Conservation (phyloP, 768 basidiomycete species). For the Macrolepiota fuliginosa region DNA sequence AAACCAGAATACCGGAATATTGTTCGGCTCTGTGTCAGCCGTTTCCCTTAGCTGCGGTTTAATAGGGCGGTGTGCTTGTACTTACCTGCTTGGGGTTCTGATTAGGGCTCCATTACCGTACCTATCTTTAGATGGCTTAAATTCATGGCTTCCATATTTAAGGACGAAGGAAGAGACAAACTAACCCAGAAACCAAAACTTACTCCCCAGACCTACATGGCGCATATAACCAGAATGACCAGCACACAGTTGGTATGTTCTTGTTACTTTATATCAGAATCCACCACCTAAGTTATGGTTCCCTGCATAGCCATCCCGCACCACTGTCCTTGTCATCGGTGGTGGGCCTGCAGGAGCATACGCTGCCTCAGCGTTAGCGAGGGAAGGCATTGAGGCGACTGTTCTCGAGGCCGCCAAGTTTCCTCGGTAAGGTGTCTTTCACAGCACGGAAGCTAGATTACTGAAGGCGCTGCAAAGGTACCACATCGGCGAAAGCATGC, state of each 20-base stretch:
- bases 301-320: conserved; percentile 16
- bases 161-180: not conserved
- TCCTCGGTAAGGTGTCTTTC: conserved; percentile 26
- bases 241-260: not conserved
- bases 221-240: not conserved
- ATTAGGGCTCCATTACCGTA: not conserved
- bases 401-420: conserved; percentile 43
- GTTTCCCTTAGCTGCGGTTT: not conserved
- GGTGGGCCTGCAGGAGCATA: conserved; percentile 50
- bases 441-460: not conserved
- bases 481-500: conserved; percentile 38
- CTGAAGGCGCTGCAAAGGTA: conserved; percentile 20
- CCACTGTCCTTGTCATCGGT: conserved; percentile 34
- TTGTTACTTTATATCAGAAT: not conserved
- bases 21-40: not conserved
- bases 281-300: not conserved
- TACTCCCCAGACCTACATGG: not conserved
- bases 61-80: not conserved
- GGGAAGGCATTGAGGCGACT: conserved; percentile 36
- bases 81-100: not conserved
- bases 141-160: not conserved
- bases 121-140: not conserved
- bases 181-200: not conserved
- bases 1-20: no score
- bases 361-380: conserved; percentile 41